Evolutionary conservation across 345 rosid genomes (phyloP), one percentile per base, ranked within the genome.

Genomic region (Isatis tinctoria): DNA sequence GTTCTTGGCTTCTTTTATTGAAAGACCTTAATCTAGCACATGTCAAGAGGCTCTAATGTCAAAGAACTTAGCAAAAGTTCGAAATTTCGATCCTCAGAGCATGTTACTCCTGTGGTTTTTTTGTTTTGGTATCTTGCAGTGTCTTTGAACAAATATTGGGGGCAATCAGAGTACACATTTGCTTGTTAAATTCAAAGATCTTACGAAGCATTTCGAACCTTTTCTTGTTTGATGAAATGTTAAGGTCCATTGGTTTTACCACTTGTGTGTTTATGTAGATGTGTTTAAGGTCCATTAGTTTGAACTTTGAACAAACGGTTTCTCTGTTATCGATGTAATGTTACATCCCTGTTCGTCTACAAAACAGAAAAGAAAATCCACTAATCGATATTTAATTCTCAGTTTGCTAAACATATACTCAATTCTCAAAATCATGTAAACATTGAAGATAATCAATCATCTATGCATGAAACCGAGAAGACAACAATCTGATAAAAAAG

Each of bases 1-100:
- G 93, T 94, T 74, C 86, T 91, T 75, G 97, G 98, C 74, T 87
- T 84, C 77, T 94, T 91, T 59, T 93, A 88, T 72, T 91, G 85
- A 85, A 22, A 69, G 43, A 36, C 26, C 49, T 74, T 26, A 14
- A 35, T 18, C 49, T 70, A 47, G 30, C 65, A 24, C 32, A 16
- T 74, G 78, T 17, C 60, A 26, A 27, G 67, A 36, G 24, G 16
- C 74, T 67, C 36, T 49, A 75, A 9, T 51, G 45, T 67, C 54
- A 28, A 74, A 48, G 44, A 22, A 48, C 18, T 30, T 14, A 10
- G 6, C 28, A 37, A 17, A 26, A 9, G 51, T 49, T 32, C 10
- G 30, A 47, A 61, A 9, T 33, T 69, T 54, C 59, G 6, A 44
- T 54, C 67, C 26, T 58, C 8, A 1, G 11, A 74, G 43, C 66